These are phyloP conservation scores for Septoria linicola DNA, from an alignment of 2,329 filamentous ascomycete species.

Conservation along the genomic window DNA sequence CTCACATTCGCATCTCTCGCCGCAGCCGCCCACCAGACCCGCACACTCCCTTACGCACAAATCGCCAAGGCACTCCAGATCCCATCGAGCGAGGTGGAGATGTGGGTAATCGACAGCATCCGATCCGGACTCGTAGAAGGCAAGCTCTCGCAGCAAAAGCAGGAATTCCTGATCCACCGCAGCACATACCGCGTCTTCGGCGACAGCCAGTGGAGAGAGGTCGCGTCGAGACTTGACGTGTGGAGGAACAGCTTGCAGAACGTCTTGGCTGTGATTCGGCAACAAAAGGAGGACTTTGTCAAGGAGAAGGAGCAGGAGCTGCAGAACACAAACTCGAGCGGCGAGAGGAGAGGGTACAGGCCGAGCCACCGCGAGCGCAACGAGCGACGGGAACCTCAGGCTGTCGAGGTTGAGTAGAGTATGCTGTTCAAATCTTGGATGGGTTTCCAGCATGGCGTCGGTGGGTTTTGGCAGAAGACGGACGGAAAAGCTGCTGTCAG, in stretches of 20 bases:
- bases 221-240: conserved; percentile 83
- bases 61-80: conserved; percentile 86
- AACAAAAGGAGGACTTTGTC: conserved; percentile 77
- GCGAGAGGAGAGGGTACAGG: conserved; percentile 28
- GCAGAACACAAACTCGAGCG: conserved; percentile 17
- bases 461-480: conserved; percentile 10
- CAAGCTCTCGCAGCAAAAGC: conserved; percentile 88
- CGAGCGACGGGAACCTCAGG: conserved; percentile 21
- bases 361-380: conserved; percentile 29
- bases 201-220: conserved; percentile 97
- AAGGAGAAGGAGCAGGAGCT: conserved; percentile 67
- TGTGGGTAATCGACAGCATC: conserved; percentile 99
- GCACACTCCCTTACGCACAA: conserved; percentile 82
- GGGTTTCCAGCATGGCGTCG: conserved; percentile 18
- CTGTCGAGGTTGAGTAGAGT: conserved; percentile 33
- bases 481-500: not conserved
- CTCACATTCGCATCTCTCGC: conserved; percentile 89
- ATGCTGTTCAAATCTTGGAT: conserved; percentile 5
- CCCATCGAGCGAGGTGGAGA: conserved; percentile 80
- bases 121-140: conserved; percentile 93
- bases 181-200: conserved; percentile 96
- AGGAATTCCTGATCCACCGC: conserved; percentile 92
- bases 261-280: conserved; percentile 74
- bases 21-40: conserved; percentile 70
- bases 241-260: conserved; percentile 81